These are phyloP conservation scores for Clarireedia hainanense DNA, from an alignment of 2,329 filamentous ascomycete genomes.

Conservation along the genomic window DNA sequence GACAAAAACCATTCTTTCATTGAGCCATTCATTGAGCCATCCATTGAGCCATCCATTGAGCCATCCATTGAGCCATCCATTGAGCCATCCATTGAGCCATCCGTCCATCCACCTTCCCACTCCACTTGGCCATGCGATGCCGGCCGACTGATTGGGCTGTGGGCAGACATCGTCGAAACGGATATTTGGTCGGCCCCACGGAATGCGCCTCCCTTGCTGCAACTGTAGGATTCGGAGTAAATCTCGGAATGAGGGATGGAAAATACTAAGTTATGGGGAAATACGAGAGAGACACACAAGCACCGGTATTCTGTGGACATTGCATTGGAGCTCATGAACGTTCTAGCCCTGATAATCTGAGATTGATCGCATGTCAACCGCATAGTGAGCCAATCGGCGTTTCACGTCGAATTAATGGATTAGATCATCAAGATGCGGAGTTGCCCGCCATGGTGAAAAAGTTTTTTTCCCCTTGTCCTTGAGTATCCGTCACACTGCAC, in stretches of 20 bases:
- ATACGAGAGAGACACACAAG: not conserved
- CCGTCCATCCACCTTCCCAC: no score
- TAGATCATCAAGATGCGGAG: slow-evolving; percentile 1
- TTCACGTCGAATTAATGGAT: not conserved
- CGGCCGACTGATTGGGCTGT: no score
- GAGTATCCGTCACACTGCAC: not conserved
- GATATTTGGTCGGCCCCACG: no score
- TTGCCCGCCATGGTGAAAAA: slow-evolving; percentile 2
- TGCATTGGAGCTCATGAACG: not conserved
- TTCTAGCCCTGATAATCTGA: not conserved
- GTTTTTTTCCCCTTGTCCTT: not conserved
- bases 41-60: no score
- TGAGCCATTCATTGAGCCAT: no score
- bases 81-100: no score
- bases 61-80: no score
- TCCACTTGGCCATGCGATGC: no score
- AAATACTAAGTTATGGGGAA: not conserved
- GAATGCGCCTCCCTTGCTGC: no score
- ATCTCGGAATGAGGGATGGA: not conserved
- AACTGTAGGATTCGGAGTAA: no score
- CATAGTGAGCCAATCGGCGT: not conserved
- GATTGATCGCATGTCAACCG: not conserved
- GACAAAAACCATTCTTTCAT: not conserved
- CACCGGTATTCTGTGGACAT: not conserved
- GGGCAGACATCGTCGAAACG: no score